Evolutionary conservation across 768 basidiomycete genomes (phyloP).

Genomic region (Serendipita sp.): DNA sequence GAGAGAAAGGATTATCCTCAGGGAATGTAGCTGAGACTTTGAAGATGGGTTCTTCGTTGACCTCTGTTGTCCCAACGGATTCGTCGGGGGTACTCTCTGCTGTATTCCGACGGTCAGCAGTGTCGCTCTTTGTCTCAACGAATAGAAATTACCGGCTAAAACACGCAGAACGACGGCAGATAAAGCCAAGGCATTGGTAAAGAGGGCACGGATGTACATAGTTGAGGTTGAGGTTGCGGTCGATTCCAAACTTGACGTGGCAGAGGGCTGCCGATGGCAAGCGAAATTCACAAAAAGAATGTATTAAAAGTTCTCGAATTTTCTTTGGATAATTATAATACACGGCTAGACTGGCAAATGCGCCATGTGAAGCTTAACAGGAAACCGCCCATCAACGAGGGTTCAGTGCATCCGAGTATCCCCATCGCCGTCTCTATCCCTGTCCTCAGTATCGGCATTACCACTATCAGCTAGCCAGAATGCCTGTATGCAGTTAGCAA

Average conservation of each 20-base stretch:
- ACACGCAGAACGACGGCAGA: neutral
- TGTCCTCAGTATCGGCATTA: slow-evolving; percentile 45
- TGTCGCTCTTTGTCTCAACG: neutral
- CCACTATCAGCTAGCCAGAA: slow-evolving; percentile 54
- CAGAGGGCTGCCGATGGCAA: neutral
- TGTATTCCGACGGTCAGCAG: too few relatives aligned
- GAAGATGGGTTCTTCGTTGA: neutral
- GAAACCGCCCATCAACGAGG: neutral
- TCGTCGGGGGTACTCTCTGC: neutral
- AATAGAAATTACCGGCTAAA: neutral
- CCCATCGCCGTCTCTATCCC: slow-evolving; percentile 22
- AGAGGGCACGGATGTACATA: neutral
- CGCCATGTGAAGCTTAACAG: neutral
- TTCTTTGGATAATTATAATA: too few relatives aligned
- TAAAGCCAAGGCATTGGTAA: neutral
- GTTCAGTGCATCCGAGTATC: neutral
- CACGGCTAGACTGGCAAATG: too few relatives aligned
- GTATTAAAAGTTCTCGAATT: too few relatives aligned
- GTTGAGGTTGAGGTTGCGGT: neutral
- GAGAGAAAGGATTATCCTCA: neutral
- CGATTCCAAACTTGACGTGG: neutral
- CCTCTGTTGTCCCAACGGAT: neutral
- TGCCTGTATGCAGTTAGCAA: slow-evolving; percentile 22
- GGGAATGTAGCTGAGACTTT: neutral
- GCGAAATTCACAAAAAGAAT: neutral